Base-by-base conservation (phyloP, 1,139 yeast genomes). In the Kurtzmaniella quercitrusa region DNA sequence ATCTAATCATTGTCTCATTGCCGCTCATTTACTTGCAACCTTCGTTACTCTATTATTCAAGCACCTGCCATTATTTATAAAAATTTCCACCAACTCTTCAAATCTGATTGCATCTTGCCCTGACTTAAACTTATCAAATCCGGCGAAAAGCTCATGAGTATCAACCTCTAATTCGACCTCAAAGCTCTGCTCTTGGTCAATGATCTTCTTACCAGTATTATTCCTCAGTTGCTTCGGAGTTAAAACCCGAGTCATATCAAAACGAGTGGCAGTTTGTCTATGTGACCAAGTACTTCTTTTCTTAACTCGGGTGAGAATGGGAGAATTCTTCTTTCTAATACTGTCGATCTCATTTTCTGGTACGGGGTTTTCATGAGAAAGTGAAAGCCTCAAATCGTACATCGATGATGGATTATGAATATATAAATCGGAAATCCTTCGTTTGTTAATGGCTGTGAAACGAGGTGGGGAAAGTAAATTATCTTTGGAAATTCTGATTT, bases 161-260 rank as follows among this genome's bases (percentile, higher is more conserved):
- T 88, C 89, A 39, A 87, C 68, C 66, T 90, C 97, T 43, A 90
- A 64, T 59, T 85, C 94, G 39, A 83, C 70, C 60, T 85, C 94
- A 49, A 63, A 52, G 55, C 70, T 50, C 48, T 66, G 60, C 53
- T 77, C 70, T 58, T 74, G 59, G 56, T 69, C 72, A 25, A 59
- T 55, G 41, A 75, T 52, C 45, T 60, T 56, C 50, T 66, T 68
- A 16, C 75, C 76, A 1, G 60, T 52, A 43, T 70, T 71, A 45
- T 69, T 72, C 44, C 73, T 72, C 55, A 68, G 65, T 41, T 70
- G 73, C 43, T 69, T 65, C 16, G 79, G 79, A 33, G 70, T 66
- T 43, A 69, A 63, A 5, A 84, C 88, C 51, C 76, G 73, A 1
- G 94, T 85, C 50, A 85, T 65, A 61, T 85, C 94, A 54, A 85